phyloP scores from a whole-genome alignment of 208 protist genomes.

The Crithidia expoeki region DNA sequence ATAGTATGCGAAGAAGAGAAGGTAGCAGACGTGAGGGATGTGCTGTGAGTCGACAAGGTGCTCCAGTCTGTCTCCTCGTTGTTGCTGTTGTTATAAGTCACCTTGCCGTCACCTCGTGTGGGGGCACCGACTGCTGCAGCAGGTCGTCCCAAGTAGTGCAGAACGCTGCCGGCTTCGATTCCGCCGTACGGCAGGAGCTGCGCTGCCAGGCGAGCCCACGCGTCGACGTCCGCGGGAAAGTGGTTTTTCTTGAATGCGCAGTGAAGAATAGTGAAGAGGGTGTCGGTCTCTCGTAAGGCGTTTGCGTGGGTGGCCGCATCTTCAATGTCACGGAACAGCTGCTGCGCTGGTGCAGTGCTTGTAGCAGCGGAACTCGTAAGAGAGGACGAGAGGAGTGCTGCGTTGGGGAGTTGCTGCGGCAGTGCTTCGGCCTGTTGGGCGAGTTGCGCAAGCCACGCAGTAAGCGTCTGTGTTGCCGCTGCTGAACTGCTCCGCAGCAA shows the following conservation, averaged over 20 bases:
- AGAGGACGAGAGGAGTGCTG: not conserved
- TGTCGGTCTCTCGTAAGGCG: conserved; percentile 73
- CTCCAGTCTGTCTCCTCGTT: not conserved
- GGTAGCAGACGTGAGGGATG: not conserved
- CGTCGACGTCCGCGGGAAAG: conserved; percentile 27
- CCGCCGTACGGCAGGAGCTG: conserved; percentile 58
- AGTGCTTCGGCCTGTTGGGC: conserved; percentile 34
- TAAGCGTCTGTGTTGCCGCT: conserved; percentile 32
- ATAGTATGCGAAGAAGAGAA: not conserved
- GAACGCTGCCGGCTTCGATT: conserved; percentile 57
- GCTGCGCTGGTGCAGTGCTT: not conserved
- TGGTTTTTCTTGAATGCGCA: conserved; percentile 36
- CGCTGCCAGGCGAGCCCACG: conserved; percentile 57
- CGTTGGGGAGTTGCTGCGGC: not conserved
- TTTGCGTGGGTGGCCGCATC: conserved; percentile 39
- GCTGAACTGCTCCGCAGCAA: conserved; percentile 26
- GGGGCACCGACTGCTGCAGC: not conserved
- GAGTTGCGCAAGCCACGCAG: conserved; percentile 38
- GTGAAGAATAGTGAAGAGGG: conserved; percentile 51
- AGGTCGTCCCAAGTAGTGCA: conserved; percentile 61
- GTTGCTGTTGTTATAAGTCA: too few relatives aligned
- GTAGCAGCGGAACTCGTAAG: not conserved
- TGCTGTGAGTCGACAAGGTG: not conserved
- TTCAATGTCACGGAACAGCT: conserved; percentile 57
- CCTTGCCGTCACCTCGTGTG: not conserved